phyloP scores from a whole-genome alignment of 2,329 filamentous ascomycete genomes.

The Lachnellula suecica region DNA sequence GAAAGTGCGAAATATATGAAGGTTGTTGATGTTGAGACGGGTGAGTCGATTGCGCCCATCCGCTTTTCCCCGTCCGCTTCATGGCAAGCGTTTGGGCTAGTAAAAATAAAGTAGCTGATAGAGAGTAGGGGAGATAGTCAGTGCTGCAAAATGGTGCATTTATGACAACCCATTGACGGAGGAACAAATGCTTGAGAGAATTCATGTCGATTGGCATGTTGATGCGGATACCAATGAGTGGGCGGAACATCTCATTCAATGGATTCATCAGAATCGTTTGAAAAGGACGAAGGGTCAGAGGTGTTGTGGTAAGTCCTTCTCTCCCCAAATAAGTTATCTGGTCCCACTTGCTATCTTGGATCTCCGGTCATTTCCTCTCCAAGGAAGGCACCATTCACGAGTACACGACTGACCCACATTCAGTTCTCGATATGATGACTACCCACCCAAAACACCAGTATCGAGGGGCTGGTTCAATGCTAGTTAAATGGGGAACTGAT shows the following conservation, averaged over 20 bases:
- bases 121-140: slow-evolving; percentile 14
- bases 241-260: slow-evolving; percentile 13
- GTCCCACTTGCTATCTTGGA: too few species aligned
- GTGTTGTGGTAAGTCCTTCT: slow-evolving; percentile 16
- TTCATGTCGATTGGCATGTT: slow-evolving; percentile 17
- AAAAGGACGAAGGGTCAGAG: slow-evolving; percentile 9
- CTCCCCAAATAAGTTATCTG: background rate
- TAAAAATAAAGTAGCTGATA: background rate
- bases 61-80: background rate
- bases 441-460: slow-evolving; percentile 36
- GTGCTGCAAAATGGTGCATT: slow-evolving; percentile 19
- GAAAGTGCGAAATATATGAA: slow-evolving; percentile 18
- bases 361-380: too few species aligned
- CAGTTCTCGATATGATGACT: slow-evolving; percentile 36
- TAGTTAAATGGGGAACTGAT: slow-evolving; percentile 38
- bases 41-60: slow-evolving; percentile 4
- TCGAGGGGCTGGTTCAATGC: slow-evolving; percentile 36
- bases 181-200: slow-evolving; percentile 12
- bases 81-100: background rate
- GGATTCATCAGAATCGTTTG: slow-evolving; percentile 12
- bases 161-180: slow-evolving; percentile 10
- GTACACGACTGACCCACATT: too few species aligned
- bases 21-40: slow-evolving; percentile 17
- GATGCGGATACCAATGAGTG: slow-evolving; percentile 18
- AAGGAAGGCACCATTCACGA: too few species aligned